A percentile compares a stretch with the other conserved stretches of the same genome.
Evolutionary conservation across 2,329 filamentous ascomycete genomes (phyloP).

Genomic region (Endothia cerciana): DNA sequence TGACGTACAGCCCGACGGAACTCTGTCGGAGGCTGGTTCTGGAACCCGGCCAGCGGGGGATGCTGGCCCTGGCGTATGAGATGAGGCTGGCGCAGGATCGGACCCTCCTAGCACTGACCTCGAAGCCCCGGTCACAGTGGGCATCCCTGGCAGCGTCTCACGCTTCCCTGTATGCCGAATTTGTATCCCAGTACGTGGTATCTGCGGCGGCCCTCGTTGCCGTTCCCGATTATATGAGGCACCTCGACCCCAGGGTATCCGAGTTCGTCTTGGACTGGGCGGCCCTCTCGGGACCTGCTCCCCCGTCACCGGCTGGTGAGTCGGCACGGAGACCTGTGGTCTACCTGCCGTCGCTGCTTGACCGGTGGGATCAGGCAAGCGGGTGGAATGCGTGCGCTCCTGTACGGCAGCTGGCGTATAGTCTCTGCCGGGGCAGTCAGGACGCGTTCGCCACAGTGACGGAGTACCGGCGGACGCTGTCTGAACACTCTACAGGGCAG

Average conservation of each 20-base stretch:
- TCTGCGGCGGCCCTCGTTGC: not conserved
- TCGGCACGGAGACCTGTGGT: conserved; percentile 38
- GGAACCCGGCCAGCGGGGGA: conserved; percentile 29
- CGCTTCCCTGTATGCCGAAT: conserved; percentile 34
- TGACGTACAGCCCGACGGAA: conserved; percentile 31
- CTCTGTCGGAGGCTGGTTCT: conserved; percentile 36
- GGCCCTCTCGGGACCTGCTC: conserved; percentile 3
- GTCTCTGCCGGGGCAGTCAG: conserved; percentile 29
- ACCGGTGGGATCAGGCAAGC: conserved; percentile 42
- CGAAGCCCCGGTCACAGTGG: conserved; percentile 31
- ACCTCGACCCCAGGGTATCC: conserved; percentile 37
- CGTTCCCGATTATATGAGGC: not conserved
- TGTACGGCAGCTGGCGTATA: conserved; percentile 44
- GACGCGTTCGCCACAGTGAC: conserved; percentile 32
- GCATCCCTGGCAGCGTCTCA: conserved; percentile 22
- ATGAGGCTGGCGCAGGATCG: conserved; percentile 35
- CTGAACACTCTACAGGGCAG: conserved; percentile 37
- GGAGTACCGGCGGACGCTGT: conserved; percentile 45
- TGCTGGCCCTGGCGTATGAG: conserved; percentile 40
- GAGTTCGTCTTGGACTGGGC: conserved; percentile 35
- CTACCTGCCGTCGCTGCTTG: conserved; percentile 47
- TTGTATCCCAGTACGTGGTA: conserved; percentile 32
- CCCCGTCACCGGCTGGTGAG: not conserved
- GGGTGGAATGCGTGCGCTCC: conserved; percentile 44
- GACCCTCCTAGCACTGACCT: conserved; percentile 32